phyloP scores from a whole-genome alignment of 192 early-diverging fungal genomes.

The Piromyces finnis region DNA sequence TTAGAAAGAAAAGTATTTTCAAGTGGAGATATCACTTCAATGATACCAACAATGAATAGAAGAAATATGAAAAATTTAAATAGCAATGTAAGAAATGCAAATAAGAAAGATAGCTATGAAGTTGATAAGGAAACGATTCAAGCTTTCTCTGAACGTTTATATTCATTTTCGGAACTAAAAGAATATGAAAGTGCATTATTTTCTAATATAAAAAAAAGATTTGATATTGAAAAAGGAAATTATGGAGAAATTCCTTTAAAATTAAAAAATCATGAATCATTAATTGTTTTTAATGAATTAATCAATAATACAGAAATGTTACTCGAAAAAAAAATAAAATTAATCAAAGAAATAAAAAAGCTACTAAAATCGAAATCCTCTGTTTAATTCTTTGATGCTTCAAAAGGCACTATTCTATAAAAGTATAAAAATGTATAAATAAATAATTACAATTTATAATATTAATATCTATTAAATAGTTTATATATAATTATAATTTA shows the following conservation, averaged over 20 bases:
- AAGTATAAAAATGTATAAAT: too few relatives aligned
- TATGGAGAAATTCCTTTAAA: background rate
- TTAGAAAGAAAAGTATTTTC: background rate
- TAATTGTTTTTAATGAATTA: background rate
- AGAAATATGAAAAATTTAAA: background rate
- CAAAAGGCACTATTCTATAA: too few relatives aligned
- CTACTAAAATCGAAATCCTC: background rate
- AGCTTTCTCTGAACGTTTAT: background rate
- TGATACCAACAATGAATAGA: background rate
- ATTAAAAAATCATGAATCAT: background rate
- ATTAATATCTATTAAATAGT: too few relatives aligned
- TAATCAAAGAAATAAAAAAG: background rate
- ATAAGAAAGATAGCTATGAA: background rate
- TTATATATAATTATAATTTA: too few relatives aligned
- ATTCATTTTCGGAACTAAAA: background rate
- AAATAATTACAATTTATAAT: too few relatives aligned
- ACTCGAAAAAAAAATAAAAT: background rate
- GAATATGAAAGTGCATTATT: background rate
- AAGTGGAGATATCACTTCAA: background rate
- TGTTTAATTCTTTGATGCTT: background rate
- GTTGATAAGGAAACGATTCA: background rate
- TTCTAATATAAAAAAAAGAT: background rate
- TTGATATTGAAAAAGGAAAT: background rate
- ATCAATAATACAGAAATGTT: background rate
- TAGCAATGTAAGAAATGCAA: background rate